These are phyloP conservation scores for Phoma herbarum DNA, from an alignment of 2,329 filamentous ascomycete genomes.

Conservation along the genomic window DNA sequence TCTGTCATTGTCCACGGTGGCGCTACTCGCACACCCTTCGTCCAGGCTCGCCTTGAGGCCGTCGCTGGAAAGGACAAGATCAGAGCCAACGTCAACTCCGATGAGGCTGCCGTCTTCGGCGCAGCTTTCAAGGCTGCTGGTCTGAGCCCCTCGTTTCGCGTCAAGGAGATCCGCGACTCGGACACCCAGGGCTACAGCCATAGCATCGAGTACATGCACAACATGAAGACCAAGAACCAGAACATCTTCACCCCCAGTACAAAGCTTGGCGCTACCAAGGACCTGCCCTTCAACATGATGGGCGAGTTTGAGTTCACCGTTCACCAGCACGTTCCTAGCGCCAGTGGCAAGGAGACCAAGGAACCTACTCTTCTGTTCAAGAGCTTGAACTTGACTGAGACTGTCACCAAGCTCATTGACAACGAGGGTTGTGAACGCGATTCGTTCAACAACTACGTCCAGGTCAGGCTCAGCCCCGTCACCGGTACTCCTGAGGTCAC, in stretches of 20 bases:
- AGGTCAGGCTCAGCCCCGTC: slow-evolving; percentile 73
- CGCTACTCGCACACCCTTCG: slow-evolving; percentile 88
- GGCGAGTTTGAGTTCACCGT: slow-evolving; percentile 84
- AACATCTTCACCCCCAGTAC: slow-evolving; percentile 84
- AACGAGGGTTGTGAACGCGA: slow-evolving; percentile 78
- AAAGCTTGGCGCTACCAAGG: slow-evolving; percentile 79
- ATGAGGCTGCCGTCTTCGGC: slow-evolving; percentile 95
- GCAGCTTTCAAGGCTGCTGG: slow-evolving; percentile 93
- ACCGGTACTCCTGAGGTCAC: slow-evolving; percentile 83
- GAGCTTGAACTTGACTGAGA: slow-evolving; percentile 86
- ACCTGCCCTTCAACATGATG: slow-evolving; percentile 82
- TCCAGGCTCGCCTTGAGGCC: slow-evolving; percentile 86
- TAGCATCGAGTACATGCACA: slow-evolving; percentile 77
- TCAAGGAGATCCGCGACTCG: slow-evolving; percentile 91
- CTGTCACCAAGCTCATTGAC: slow-evolving; percentile 79
- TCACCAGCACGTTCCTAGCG: slow-evolving; percentile 72
- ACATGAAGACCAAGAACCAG: slow-evolving; percentile 76
- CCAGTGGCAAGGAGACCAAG: slow-evolving; percentile 59
- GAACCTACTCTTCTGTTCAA: slow-evolving; percentile 71
- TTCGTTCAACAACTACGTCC: slow-evolving; percentile 82
- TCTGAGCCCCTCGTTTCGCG: slow-evolving; percentile 92
- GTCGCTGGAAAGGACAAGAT: slow-evolving; percentile 80
- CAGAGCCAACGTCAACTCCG: slow-evolving; percentile 92
- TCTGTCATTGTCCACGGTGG: slow-evolving; percentile 95
- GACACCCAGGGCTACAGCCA: slow-evolving; percentile 79